Evolutionary conservation across 1,139 yeast species (phyloP).

Genomic region (Arxiozyma heterogenica): DNA sequence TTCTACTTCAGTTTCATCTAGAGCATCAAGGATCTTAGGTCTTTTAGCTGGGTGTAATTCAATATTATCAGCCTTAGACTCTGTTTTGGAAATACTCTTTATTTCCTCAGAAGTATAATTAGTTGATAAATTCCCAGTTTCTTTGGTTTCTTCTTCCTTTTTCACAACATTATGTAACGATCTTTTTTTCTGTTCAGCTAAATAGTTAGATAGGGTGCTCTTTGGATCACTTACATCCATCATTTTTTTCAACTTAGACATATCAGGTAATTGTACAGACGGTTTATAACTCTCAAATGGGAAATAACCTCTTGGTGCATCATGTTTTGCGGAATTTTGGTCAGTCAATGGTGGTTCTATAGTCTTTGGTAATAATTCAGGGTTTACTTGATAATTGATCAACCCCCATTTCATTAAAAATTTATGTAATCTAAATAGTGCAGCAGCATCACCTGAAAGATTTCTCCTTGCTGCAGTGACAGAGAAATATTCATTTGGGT

Average conservation of each 20-base stretch:
- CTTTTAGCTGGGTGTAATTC: constrained; percentile 31
- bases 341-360: constrained; percentile 68
- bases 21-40: constrained; percentile 33
- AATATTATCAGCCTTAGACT: constrained; percentile 6
- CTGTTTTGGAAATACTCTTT: not conserved
- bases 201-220: constrained; percentile 19
- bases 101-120: not conserved
- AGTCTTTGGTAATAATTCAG: constrained; percentile 56
- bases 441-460: constrained; percentile 92
- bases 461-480: constrained; percentile 92
- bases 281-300: constrained; percentile 80
- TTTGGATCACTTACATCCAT: constrained; percentile 29
- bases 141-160: not conserved
- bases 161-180: not conserved
- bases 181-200: constrained; percentile 12
- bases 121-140: not conserved
- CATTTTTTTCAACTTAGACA: constrained; percentile 47
- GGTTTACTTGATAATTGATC: constrained; percentile 79
- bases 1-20: constrained; percentile 28
- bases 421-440: constrained; percentile 80
- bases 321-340: constrained; percentile 60
- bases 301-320: constrained; percentile 89
- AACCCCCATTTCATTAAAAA: constrained; percentile 94
- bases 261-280: constrained; percentile 43
- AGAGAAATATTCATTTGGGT: constrained; percentile 87